These are phyloP conservation scores for Leptosphaerulina australis DNA, from an alignment of 2,329 filamentous ascomycete genomes.

Conservation along the genomic window DNA sequence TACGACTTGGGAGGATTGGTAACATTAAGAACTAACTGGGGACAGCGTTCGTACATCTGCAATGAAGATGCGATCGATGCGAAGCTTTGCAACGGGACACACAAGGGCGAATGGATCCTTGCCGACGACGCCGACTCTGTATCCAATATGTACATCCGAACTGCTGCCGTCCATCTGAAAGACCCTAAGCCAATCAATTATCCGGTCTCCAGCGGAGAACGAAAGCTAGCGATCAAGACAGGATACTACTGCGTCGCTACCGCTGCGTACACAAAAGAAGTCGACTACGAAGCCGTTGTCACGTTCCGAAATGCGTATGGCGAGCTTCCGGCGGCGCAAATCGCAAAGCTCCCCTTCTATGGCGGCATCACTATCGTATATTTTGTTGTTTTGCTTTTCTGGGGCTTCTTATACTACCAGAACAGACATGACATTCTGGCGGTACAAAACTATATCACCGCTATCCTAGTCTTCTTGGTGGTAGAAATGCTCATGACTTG, in stretches of 20 bases:
- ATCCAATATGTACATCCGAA: conserved; percentile 75
- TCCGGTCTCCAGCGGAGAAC: conserved; percentile 62
- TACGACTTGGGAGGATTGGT: neutral
- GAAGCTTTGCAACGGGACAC: conserved; percentile 74
- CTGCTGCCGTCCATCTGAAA: conserved; percentile 81
- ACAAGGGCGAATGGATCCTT: conserved; percentile 85
- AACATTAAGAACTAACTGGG: conserved; percentile 26
- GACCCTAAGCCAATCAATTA: conserved; percentile 78
- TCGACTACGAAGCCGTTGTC: conserved; percentile 78
- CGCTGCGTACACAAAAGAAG: conserved; percentile 67
- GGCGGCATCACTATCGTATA: conserved; percentile 93
- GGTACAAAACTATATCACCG: conserved; percentile 98
- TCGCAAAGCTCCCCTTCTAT: conserved; percentile 96
- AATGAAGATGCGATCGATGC: conserved; percentile 70
- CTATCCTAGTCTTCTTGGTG: conserved; percentile 91
- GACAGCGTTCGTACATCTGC: conserved; percentile 74
- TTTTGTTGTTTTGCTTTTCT: conserved; percentile 83
- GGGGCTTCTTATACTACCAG: conserved; percentile 95
- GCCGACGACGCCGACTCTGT: conserved; percentile 73
- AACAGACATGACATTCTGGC: conserved; percentile 92
- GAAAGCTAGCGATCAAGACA: conserved; percentile 64
- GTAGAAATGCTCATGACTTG: conserved; percentile 98
- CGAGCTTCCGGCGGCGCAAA: conserved; percentile 92
- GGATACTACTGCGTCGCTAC: conserved; percentile 96
- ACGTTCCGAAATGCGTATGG: conserved; percentile 97